A percentile compares a stretch with the other conserved stretches of the same genome.
These are phyloP conservation scores for Salisapilia sapeloensis DNA, from an alignment of 352 stramenopile species.

Conservation along the genomic window DNA sequence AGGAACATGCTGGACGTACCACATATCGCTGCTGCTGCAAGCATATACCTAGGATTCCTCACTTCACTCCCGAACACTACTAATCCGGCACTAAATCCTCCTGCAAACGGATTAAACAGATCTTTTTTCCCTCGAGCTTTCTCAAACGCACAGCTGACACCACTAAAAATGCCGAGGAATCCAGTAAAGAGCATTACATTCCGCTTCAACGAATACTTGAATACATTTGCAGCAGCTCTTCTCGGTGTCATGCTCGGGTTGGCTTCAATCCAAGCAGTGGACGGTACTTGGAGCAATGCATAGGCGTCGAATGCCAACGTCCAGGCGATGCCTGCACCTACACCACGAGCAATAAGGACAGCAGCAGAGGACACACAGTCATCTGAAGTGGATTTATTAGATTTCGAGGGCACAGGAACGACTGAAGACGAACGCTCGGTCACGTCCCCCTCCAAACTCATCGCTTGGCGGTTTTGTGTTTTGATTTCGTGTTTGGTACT, in stretches of 20 bases:
- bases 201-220: slow-evolving; percentile 4
- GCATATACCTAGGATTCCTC: slow-evolving; percentile 16
- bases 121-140: slow-evolving; percentile 32
- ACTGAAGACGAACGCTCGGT: too few species aligned
- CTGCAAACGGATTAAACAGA: slow-evolving; percentile 45
- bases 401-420: too few species aligned
- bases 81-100: slow-evolving; percentile 40
- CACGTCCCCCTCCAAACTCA: too few species aligned
- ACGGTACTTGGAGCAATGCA: slow-evolving; percentile 15
- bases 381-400: slow-evolving; percentile 15
- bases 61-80: slow-evolving; percentile 25
- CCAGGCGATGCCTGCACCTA: slow-evolving; percentile 52
- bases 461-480: too few species aligned
- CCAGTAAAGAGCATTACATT: slow-evolving; percentile 53
- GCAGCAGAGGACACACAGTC: slow-evolving; percentile 55
- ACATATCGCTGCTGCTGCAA: slow-evolving; percentile 26
- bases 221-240: too few species aligned
- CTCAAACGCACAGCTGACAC: slow-evolving; percentile 52
- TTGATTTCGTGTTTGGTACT: too few species aligned
- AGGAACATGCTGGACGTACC: slow-evolving; percentile 34
- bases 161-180: slow-evolving; percentile 61
- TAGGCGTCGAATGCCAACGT: slow-evolving; percentile 63
- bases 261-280: slow-evolving; percentile 17
- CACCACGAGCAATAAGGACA: slow-evolving; percentile 33
- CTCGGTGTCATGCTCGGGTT: slow-evolving; percentile 6